A percentile compares a stretch with the other conserved stretches of the same genome.
Evolutionary conservation across 345 rosid species (phyloP).

Genomic region (Sonneratia caseolaris): DNA sequence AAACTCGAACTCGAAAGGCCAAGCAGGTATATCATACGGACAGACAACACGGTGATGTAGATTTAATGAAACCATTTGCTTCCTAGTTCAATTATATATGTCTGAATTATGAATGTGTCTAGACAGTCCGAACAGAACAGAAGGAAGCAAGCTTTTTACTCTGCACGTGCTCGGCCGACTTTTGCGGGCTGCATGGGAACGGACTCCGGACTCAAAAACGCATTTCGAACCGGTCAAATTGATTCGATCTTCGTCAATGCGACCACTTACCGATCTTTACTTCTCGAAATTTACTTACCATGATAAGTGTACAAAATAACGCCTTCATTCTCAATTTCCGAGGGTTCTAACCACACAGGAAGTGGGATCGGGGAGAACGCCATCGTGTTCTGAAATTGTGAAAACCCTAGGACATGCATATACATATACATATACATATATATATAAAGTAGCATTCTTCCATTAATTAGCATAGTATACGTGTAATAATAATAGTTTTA

Average conservation of each 20-base stretch:
- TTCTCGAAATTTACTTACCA: no score
- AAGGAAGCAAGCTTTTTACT: background rate
- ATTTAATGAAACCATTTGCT: no score
- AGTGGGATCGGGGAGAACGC: constrained; percentile 10
- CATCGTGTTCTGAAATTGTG: constrained; percentile 16
- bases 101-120: background rate
- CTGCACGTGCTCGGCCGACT: constrained; percentile 3
- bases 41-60: no score
- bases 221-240: background rate
- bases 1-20: no score
- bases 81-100: no score
- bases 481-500: no score
- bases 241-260: no score
- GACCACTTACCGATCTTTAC: no score
- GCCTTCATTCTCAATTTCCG: background rate
- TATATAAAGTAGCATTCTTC: no score
- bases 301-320: background rate
- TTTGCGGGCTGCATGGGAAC: constrained; percentile 1
- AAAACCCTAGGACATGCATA: constrained; percentile 1
- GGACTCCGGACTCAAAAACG: background rate
- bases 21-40: no score
- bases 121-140: background rate
- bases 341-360: background rate
- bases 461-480: no score
- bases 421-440: no score